Evolutionary conservation across 495 filamentous ascomycete genomes (phyloP).

Genomic region (Hypoxylon cercidicola): DNA sequence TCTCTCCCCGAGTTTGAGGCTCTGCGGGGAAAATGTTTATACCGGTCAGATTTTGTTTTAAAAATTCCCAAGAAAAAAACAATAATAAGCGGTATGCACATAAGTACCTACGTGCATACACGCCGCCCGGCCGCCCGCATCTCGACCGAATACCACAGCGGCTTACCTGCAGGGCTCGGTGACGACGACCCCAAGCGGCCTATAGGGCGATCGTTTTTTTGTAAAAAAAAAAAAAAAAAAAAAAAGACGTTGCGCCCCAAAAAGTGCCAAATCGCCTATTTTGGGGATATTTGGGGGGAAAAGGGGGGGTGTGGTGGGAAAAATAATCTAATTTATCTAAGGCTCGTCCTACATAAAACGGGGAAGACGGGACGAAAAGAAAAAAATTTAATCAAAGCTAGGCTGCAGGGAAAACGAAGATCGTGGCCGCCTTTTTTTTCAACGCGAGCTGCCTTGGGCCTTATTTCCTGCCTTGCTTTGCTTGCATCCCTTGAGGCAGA

Average conservation of each 20-base stretch:
- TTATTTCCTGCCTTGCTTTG: neutral
- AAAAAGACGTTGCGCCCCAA: neutral
- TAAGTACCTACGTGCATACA: constrained; percentile 4
- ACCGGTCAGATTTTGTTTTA: constrained; percentile 1
- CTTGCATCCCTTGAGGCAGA: too few species aligned
- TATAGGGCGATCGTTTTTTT: constrained; percentile 24
- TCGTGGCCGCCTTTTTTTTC: constrained; percentile 19
- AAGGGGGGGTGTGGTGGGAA: too few species aligned
- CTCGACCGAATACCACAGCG: constrained; percentile 19
- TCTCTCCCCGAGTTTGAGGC: constrained; percentile 23
- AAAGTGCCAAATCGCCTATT: constrained; percentile 1
- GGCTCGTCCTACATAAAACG: constrained; percentile 17
- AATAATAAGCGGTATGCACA: constrained; percentile 2
- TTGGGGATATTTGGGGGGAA: constrained; percentile 13
- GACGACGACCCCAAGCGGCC: constrained; percentile 28
- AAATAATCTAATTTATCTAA: constrained; percentile 14
- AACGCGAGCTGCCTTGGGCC: constrained; percentile 12
- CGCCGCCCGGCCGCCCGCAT: neutral
- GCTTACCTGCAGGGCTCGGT: constrained; percentile 37
- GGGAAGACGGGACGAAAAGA: constrained; percentile 18
- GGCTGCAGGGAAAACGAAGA: constrained; percentile 35
- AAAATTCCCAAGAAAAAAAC: neutral
- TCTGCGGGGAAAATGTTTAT: constrained; percentile 25
- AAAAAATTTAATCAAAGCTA: constrained; percentile 2
- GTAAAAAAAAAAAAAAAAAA: too few species aligned